Percentiles rank a stretch among this genome's conserved stretches.
Evolutionary conservation across 257 asterid species (phyloP).

Genomic region (Craterostigma plantagineum): DNA sequence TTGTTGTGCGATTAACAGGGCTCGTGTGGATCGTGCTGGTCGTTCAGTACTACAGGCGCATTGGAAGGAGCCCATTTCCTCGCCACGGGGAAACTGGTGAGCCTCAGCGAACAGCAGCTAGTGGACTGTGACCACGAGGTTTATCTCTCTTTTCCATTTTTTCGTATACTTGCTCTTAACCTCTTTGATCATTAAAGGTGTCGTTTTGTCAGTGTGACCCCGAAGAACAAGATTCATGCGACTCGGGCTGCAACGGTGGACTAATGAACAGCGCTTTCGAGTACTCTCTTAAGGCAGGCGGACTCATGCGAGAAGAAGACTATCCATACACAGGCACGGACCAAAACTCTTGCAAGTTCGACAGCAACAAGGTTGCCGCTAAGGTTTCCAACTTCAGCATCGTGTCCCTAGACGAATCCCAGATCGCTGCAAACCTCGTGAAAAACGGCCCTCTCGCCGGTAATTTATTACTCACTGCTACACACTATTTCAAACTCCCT

Average conservation of each 20-base stretch:
- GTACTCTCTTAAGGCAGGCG: conserved; percentile 70
- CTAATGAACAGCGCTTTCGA: conserved; percentile 82
- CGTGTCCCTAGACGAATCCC: conserved; percentile 66
- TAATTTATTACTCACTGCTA: conserved; percentile 10
- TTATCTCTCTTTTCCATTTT: no score
- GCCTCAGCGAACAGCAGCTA: conserved; percentile 89
- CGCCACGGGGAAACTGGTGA: conserved; percentile 67
- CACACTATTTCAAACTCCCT: not conserved
- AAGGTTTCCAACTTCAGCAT: conserved; percentile 80
- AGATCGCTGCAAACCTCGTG: conserved; percentile 84
- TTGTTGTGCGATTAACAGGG: conserved; percentile 28
- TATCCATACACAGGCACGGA: conserved; percentile 75
- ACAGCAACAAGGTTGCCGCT: conserved; percentile 57
- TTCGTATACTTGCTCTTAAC: no score
- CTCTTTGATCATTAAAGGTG: no score
- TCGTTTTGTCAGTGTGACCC: conserved; percentile 45
- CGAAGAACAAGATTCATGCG: conserved; percentile 58
- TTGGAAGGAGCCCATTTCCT: conserved; percentile 76
- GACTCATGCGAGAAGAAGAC: conserved; percentile 73
- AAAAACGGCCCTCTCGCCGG: conserved; percentile 89
- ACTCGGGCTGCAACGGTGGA: conserved; percentile 75
- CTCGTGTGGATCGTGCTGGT: conserved; percentile 88
- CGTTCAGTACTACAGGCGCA: conserved; percentile 80
- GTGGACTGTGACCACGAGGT: conserved; percentile 93
- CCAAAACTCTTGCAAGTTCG: conserved; percentile 51